Evolutionary conservation across 2,329 filamentous ascomycete genomes (phyloP), one percentile per base, ranked within the genome.

Genomic region (Bipolaris sorokiniana): DNA sequence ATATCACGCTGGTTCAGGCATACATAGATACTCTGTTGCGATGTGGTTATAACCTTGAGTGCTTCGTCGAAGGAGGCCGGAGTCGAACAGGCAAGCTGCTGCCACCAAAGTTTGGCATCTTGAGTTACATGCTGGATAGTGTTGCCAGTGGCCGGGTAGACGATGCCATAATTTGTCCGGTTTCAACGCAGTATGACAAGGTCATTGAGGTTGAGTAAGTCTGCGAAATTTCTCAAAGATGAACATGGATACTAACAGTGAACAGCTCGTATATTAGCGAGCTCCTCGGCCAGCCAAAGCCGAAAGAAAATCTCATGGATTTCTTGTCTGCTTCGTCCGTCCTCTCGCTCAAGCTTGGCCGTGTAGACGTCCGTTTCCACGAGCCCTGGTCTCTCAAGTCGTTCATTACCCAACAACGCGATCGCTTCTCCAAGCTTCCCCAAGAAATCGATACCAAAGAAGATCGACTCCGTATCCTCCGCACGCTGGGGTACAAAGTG

Each of bases 111-210:
- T 98, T 98, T 64, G 95, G 95, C 9, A 97, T 99, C 57, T 80
- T 99, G 26, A 91, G 87, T 69, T 99, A 97, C 68, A 85, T 98
- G 37, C 80, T 99, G 16, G 95, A 99, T 66, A 96, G 92, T 65
- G 83, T 99, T 13, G 80, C 97, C 5, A 96, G 91, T 0, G 92
- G 93, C 0, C 85, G 93, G 6, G 92, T 97, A 0, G 83, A 96
- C 45, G 95, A 99, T 76, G 89, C 92, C 31, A 90, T 97, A 40
- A 92, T 99, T 50, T 97, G 94, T 67, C 95, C 95, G 0, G 95
- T 99, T 44, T 96, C 91, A 75, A 97, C 93, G 0, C 95, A 99
- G 74, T 99, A 99, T 73, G 95, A 99, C 81, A 99, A 98, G 73
- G 95, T 99, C 54, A 96, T 99, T 58, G 95, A 99, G 76, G 97